Evolutionary conservation across 495 filamentous ascomycete species (phyloP).

Genomic region (Cenococcum geophilum): DNA sequence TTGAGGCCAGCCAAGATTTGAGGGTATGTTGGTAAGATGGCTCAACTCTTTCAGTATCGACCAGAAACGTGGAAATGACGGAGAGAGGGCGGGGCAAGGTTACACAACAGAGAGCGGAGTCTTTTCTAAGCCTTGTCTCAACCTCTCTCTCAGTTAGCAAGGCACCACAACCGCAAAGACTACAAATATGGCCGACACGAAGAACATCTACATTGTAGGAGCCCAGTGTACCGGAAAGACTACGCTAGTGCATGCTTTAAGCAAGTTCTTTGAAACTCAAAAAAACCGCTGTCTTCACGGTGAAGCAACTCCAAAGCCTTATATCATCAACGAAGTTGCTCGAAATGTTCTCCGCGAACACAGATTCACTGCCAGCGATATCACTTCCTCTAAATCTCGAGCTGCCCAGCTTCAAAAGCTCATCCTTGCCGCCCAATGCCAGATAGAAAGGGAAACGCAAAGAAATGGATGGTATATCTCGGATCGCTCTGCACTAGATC

Average conservation of each 20-base stretch:
- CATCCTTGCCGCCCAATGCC: conserved; percentile 44
- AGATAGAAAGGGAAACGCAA: conserved; percentile 33
- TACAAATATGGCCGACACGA: neutral
- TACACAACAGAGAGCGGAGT: too few species aligned
- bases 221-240: conserved; percentile 50
- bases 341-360: conserved; percentile 40
- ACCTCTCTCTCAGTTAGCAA: too few species aligned
- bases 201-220: conserved; percentile 47
- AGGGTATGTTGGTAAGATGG: too few species aligned
- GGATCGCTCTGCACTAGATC: conserved; percentile 48
- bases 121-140: too few species aligned
- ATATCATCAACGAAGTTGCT: conserved; percentile 44
- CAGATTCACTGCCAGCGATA: conserved; percentile 40
- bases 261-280: conserved; percentile 31
- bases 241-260: conserved; percentile 43
- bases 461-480: conserved; percentile 43
- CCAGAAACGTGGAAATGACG: too few species aligned
- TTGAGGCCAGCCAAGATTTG: too few species aligned
- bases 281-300: neutral
- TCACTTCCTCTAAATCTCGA: conserved; percentile 34
- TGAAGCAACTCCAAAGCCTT: conserved; percentile 18
- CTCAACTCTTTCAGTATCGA: too few species aligned
- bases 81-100: too few species aligned
- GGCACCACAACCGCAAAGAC: neutral
- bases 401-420: conserved; percentile 41